Percentiles rank a stretch among this genome's conserved stretches.
Evolutionary conservation across 2,329 filamentous ascomycete genomes (phyloP).

Genomic region (Sclerotinia glacialis): DNA sequence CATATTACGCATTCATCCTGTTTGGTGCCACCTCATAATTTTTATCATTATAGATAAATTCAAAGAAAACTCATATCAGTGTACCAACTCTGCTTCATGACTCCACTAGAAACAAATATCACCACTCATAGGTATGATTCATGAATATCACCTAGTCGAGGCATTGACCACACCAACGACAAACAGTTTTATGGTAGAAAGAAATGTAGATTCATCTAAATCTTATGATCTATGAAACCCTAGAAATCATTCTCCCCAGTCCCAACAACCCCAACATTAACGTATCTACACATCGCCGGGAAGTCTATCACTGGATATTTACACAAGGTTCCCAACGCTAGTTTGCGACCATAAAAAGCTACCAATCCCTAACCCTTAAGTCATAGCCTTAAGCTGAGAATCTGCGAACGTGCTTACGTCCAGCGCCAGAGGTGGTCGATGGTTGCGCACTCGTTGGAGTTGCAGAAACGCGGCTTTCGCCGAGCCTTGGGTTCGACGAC

Average conservation of each 20-base stretch:
- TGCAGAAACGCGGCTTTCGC: background rate
- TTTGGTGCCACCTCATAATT: background rate
- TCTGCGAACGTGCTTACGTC: background rate
- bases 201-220: background rate
- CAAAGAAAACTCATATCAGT: background rate
- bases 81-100: background rate
- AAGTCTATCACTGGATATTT: background rate
- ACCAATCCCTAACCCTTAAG: background rate
- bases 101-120: background rate
- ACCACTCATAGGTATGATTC: background rate
- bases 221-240: background rate
- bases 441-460: background rate
- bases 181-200: background rate
- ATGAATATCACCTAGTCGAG: background rate
- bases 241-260: background rate
- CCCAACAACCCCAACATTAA: background rate
- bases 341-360: background rate
- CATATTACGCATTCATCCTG: too few relatives aligned
- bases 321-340: background rate
- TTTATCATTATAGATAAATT: background rate
- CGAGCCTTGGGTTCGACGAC: background rate
- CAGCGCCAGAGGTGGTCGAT: background rate
- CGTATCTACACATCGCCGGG: background rate
- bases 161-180: background rate
- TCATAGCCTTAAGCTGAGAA: background rate